Base-by-base conservation (phyloP, 176 grass and related monocot species). In the Oryza glaberrima region DNA sequence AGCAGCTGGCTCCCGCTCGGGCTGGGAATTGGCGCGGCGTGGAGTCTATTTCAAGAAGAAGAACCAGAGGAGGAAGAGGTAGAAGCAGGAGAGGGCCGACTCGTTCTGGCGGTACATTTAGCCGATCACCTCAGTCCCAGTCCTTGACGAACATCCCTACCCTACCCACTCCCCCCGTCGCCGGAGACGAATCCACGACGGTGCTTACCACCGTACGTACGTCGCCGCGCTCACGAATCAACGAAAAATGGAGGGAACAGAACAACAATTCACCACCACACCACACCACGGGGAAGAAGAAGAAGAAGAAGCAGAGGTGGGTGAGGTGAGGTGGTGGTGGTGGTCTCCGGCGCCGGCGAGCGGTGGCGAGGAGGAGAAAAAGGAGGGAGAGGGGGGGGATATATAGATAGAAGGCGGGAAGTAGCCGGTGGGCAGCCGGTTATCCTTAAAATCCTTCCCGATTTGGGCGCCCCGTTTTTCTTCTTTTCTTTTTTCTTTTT, bases 41-140 rank as follows among this genome's bases (percentile, higher is more conserved):
- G 32, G 2, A n/a, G 54, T 72, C 84, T 90, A 82, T 84, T 92
- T 92, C 74, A 90, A 67, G 84, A 96, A 92, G 88, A 96, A 99
- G 84, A 99, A 92, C 94, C 97, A 96, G 72, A 99, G 97, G 82
- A 96, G 86, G 84, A 86, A 94, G 78, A 94, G 91, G 83, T 99
- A 94, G 79, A 96, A 94, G 84, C 94, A 99, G 80, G 96, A 94
- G 66, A 96, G 85, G 84, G 91, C 93, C 38, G 94, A 99, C 3
- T 94, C 90, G 91, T 99, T 96, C 81, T 96, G 82, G 51, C 97
- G 92, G 86, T 92, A 99, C 97, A 99, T 99, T 84, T 84, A 87
- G 66, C 12, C 63, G 40, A 52, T 47, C 34, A 68, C 73, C 75
- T 87, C 81, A 91, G 23, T 75, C 75, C 84, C 88, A 46, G 47